These are phyloP conservation scores for Pulveroboletus sp. DNA, from an alignment of 768 basidiomycete genomes.

Conservation along the genomic window DNA sequence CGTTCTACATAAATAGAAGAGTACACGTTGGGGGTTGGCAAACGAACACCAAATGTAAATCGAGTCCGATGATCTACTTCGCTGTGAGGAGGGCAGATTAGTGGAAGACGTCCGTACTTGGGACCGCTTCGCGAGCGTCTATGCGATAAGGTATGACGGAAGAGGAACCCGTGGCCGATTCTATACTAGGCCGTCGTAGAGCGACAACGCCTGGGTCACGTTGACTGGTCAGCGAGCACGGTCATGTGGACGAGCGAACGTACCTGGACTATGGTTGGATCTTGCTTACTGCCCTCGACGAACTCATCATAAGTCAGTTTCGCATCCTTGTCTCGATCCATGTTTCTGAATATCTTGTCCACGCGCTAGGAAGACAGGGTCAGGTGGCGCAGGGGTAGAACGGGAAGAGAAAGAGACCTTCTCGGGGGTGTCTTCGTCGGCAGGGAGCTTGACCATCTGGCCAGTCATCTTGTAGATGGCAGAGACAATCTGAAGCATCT, in stretches of 20 bases:
- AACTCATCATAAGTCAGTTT: slow-evolving; percentile 95
- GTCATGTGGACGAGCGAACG: slow-evolving; percentile 18
- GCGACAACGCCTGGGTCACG: slow-evolving; percentile 71
- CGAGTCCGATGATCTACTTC: slow-evolving; percentile 15
- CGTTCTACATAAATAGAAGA: slow-evolving; percentile 26
- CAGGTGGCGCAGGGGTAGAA: slow-evolving; percentile 6
- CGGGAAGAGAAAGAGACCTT: slow-evolving; percentile 54
- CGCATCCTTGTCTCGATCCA: slow-evolving; percentile 95
- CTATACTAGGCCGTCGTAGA: slow-evolving; percentile 93
- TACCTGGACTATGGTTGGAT: slow-evolving; percentile 98
- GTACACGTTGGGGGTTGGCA: slow-evolving; percentile 21
- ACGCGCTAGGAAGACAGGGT: slow-evolving; percentile 61
- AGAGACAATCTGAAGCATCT: slow-evolving; percentile 98
- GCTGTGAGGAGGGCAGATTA: slow-evolving; percentile 19
- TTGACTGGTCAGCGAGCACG: slow-evolving; percentile 3
- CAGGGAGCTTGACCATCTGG: slow-evolving; percentile 97
- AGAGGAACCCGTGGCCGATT: slow-evolving; percentile 5
- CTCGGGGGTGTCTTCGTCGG: slow-evolving; percentile 99
- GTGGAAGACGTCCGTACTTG: slow-evolving; percentile 23
- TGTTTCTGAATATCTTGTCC: slow-evolving; percentile 96
- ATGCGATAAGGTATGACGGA: slow-evolving; percentile 21
- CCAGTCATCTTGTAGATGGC: slow-evolving; percentile 99
- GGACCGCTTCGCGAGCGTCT: slow-evolving; percentile 17
- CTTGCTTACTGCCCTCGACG: slow-evolving; percentile 96
- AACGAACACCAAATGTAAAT: slow-evolving; percentile 4